Evolutionary conservation across 1,284 basidiomycete genomes (phyloP), one percentile per base, ranked within the genome.

Genomic region (Xerocomus alliaceus): DNA sequence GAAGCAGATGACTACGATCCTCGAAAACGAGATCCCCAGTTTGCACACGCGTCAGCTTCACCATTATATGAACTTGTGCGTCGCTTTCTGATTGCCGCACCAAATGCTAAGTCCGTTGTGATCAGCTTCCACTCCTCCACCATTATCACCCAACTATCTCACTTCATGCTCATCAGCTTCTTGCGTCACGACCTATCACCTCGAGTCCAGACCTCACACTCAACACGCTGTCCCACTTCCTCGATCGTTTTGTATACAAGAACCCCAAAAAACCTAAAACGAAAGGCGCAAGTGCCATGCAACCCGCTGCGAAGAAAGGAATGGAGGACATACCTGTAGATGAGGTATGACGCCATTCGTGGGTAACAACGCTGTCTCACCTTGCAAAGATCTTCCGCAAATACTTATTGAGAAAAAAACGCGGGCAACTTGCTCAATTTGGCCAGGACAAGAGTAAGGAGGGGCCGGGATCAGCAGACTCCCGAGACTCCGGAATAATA

Each of bases 81-180:
- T 79, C 4, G 2, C 18, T 18, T 24, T 44, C 49, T 28, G 20
- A 10, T n/a, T 3, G 26, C 17, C 7, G 22, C 22, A n/a, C 8
- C 24, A 5, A 2, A 4, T 5, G 17, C 34, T 61, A 12, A 69
- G 4, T 9, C 18, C 3, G 8, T 37, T 32, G 9, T 34, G 20
- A 37, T 55, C 69, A 93, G 93, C 84, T 85, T 2, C 93, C 93
- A 0, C 86, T 97, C 39, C 75, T 95, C 0, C 78, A 85, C 60
- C 97, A 99, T 77, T 97, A 91, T 77, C 97, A 99, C 75, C 97
- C 58, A 0, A 89, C 95, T 0, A 84, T 99, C 22, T 87, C 93
- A 0, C 86, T 97, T 2, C 93, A 97, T 68, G 92, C 95, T 0
- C 85, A 83, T 11, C 92, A 96, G 73, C 86, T 99, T 8, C 82